These are phyloP conservation scores for Tremella mesenterica DNA, from an alignment of 768 basidiomycete genomes.

Conservation along the genomic window DNA sequence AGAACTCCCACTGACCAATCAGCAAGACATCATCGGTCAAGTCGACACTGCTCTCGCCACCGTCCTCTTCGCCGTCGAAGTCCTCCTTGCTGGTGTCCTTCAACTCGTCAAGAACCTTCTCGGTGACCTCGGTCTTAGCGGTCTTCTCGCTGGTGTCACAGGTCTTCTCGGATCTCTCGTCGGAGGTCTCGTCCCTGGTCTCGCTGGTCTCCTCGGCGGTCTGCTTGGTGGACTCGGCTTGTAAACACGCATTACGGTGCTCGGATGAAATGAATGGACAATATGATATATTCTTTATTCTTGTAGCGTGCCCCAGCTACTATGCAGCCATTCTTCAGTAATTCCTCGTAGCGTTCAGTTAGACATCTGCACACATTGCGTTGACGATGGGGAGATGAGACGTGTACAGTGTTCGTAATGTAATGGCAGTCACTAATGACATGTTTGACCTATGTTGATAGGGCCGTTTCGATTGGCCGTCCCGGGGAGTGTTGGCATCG, in stretches of 20 bases:
- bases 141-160: background rate
- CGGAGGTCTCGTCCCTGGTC: background rate
- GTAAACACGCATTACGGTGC: background rate
- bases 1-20: too few relatives aligned
- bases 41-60: background rate
- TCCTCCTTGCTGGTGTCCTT: background rate
- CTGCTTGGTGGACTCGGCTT: background rate
- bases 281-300: background rate
- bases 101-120: background rate
- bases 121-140: background rate
- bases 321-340: background rate
- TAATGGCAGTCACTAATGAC: too few relatives aligned
- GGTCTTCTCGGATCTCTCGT: background rate
- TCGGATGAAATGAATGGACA: background rate
- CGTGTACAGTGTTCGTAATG: too few relatives aligned
- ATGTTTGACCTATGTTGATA: too few relatives aligned
- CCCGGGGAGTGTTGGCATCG: too few relatives aligned
- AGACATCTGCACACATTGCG: too few relatives aligned
- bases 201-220: background rate
- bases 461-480: too few relatives aligned
- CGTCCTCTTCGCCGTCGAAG: background rate
- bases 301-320: background rate
- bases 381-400: too few relatives aligned
- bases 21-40: background rate
- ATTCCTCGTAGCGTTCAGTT: background rate